Evolutionary conservation across 179 eudicot species (phyloP).

Genomic region (Amaranthus tricolor): DNA sequence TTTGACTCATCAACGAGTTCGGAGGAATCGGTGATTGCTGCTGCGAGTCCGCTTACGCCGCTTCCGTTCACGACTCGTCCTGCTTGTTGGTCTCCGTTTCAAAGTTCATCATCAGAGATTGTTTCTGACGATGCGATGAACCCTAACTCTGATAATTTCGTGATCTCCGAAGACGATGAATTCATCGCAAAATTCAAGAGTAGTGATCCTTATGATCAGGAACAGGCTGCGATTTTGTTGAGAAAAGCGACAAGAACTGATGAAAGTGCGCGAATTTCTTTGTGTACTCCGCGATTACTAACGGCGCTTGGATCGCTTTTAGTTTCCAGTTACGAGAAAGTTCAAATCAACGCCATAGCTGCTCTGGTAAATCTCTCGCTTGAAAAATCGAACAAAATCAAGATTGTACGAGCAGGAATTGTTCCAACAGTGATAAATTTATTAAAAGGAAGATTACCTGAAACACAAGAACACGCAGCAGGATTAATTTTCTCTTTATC

Average conservation of each 20-base stretch:
- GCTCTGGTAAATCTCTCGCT: conserved; percentile 73
- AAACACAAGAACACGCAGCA: conserved; percentile 80
- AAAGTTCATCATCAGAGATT: conserved; percentile 51
- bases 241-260: conserved; percentile 53
- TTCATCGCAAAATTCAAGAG: conserved; percentile 46
- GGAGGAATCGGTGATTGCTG: conserved; percentile 75
- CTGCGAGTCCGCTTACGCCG: conserved; percentile 39
- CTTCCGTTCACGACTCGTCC: conserved; percentile 71
- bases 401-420: conserved; percentile 74
- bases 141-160: conserved; percentile 16
- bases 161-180: conserved; percentile 41
- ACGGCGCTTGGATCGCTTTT: conserved; percentile 39
- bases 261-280: conserved; percentile 45
- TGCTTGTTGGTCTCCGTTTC: conserved; percentile 55
- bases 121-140: conserved; percentile 31
- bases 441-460: conserved; percentile 50
- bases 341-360: conserved; percentile 76
- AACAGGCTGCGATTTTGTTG: conserved; percentile 41
- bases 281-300: conserved; percentile 59
- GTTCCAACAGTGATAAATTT: conserved; percentile 60
- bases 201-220: conserved; percentile 55
- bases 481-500: conserved; percentile 81
- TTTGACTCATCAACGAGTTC: conserved; percentile 58
- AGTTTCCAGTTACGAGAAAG: conserved; percentile 46
- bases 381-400: conserved; percentile 62